Evolutionary conservation across 768 basidiomycete species (phyloP), one percentile per base, ranked within the genome.

Genomic region (Wakefieldia striispora): DNA sequence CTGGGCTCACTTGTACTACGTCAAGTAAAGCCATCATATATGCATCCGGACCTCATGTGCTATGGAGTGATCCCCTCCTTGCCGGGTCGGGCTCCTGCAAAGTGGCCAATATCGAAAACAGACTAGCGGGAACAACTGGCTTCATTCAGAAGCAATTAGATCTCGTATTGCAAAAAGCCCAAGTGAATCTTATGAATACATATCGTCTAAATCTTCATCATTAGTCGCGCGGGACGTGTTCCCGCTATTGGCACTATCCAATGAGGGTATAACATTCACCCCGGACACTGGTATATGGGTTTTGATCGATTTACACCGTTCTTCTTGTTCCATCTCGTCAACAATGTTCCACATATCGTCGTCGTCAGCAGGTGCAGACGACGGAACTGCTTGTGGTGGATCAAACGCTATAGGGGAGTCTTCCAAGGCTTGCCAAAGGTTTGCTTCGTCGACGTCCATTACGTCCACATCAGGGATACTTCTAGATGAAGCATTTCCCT

Each of bases 311-410:
- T 42, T 55, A 6, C 49, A 49, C 38, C 36, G 50, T 24, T 48
- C 49, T 16, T 39, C 58, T 51, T 51, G 62, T 63, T 81, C 83
- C 29, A 82, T 67, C 60, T 87, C 81, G 35, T 76, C 60, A 45
- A 88, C 69, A 36, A 85, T 73, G 55, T 83, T 78, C 83, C 90
- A 90, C 77, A 89, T 79, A 6, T 88, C 87, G 36, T 81, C 80
- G 29, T 86, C 83, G 6, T 80, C 78, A 14, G 70, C 64, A 2
- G 45, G 43, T 35, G 27, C 31, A 39, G 54, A 31, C 17, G 48
- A 20, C 6, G 45, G 35, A 33, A 37, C 3, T 20, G 44, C 47
- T 17, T 33, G 55, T 10, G 56, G 45, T 12, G 49, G 48, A 31
- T 54, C 45, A 41, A 51, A 21, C 27, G 40, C 8, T 6, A 13